These are phyloP conservation scores for Aspergillus asperescens DNA, from an alignment of 495 filamentous ascomycete species.

Conservation along the genomic window DNA sequence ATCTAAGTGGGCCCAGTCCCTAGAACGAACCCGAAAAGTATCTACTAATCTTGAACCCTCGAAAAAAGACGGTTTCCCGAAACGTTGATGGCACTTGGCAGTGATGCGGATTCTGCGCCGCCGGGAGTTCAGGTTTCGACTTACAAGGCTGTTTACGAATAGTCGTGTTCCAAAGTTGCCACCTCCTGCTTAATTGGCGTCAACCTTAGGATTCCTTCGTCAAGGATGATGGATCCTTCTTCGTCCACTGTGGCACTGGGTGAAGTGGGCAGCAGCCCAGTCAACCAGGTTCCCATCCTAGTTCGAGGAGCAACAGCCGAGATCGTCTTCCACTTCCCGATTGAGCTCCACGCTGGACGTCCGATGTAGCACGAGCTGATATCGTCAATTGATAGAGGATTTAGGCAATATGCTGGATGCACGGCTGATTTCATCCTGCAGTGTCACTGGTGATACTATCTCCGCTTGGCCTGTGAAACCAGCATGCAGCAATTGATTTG, in stretches of 20 bases:
- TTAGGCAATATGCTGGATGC: slow-evolving; percentile 18
- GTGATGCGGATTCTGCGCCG: slow-evolving; percentile 7
- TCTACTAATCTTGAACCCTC: slow-evolving; percentile 2
- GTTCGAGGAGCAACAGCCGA: slow-evolving; percentile 9
- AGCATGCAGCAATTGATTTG: background rate
- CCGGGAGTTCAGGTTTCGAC: slow-evolving; percentile 5
- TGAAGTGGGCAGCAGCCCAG: slow-evolving; percentile 5
- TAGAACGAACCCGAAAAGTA: slow-evolving; percentile 12
- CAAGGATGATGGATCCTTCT: slow-evolving; percentile 15
- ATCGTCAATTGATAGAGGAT: slow-evolving; percentile 14
- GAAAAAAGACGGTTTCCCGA: slow-evolving; percentile 9
- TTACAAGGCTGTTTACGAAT: slow-evolving; percentile 6
- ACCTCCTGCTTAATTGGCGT: slow-evolving; percentile 7
- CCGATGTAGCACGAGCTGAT: slow-evolving; percentile 11
- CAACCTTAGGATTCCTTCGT: slow-evolving; percentile 16
- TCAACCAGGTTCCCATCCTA: slow-evolving; percentile 4
- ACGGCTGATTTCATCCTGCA: slow-evolving; percentile 15
- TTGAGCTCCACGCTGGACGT: background rate
- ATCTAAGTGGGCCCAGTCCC: slow-evolving; percentile 8
- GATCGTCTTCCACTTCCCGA: slow-evolving; percentile 2
- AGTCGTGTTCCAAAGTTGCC: slow-evolving; percentile 1
- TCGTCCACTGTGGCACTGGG: slow-evolving; percentile 9
- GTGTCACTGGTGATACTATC: slow-evolving; percentile 15
- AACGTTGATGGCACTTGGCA: slow-evolving; percentile 9
- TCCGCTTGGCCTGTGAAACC: slow-evolving; percentile 11